These are phyloP conservation scores for Aspergillus caelatus DNA, from an alignment of 2,329 filamentous ascomycete species.

Conservation along the genomic window DNA sequence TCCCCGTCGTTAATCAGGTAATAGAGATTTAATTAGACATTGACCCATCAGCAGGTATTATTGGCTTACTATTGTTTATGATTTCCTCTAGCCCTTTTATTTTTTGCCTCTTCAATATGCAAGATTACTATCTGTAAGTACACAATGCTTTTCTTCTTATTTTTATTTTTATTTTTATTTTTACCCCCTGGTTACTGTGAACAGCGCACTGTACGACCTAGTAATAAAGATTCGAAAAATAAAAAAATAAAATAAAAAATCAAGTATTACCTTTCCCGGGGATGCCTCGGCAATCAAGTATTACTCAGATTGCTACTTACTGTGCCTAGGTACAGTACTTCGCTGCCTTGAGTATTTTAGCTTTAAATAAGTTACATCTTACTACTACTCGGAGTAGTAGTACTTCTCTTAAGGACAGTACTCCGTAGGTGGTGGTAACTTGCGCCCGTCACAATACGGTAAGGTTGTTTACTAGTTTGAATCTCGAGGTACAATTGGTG, in stretches of 20 bases:
- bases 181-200: neutral
- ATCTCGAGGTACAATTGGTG: constrained; percentile 9
- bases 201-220: neutral
- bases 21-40: constrained; percentile 4
- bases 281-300: neutral
- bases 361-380: neutral
- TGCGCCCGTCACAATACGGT: neutral
- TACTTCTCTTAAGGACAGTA: neutral
- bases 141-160: neutral
- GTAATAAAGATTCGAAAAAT: neutral
- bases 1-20: neutral
- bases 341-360: neutral
- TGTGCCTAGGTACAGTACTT: neutral
- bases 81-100: neutral
- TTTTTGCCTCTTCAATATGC: neutral
- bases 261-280: neutral
- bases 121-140: neutral
- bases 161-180: neutral
- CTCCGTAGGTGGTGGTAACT: neutral
- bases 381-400: neutral
- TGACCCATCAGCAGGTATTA: constrained; percentile 1
- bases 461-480: constrained; percentile 6
- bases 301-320: neutral
- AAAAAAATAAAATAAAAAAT: neutral
- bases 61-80: constrained; percentile 2